Evolutionary conservation across 257 asterid species (phyloP).

Genomic region (Mitragyna speciosa): DNA sequence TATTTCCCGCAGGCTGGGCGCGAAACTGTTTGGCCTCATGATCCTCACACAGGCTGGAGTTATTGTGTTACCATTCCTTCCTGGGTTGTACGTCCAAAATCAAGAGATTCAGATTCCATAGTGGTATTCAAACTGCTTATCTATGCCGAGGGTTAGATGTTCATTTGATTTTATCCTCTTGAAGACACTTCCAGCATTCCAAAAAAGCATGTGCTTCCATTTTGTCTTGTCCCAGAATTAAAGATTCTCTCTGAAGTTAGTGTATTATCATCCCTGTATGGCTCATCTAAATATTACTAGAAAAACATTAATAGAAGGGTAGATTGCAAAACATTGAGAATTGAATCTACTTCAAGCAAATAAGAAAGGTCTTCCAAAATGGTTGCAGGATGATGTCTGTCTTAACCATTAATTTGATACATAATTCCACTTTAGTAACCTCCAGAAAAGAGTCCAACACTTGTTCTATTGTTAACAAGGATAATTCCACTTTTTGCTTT

Average conservation of each 20-base stretch:
- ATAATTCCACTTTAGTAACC: neutral
- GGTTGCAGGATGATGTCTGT: neutral
- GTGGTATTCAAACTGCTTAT: slow-evolving; percentile 64
- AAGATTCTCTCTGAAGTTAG: too few species aligned
- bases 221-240: neutral
- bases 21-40: slow-evolving; percentile 96
- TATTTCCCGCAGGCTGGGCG: slow-evolving; percentile 64
- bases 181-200: neutral
- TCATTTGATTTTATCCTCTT: slow-evolving; percentile 23
- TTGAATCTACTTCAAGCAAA: neutral
- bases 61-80: slow-evolving; percentile 89
- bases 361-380: neutral
- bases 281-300: neutral
- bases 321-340: neutral
- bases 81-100: slow-evolving; percentile 89
- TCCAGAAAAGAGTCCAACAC: neutral
- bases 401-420: neutral
- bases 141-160: slow-evolving; percentile 21
- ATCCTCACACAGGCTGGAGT: slow-evolving; percentile 96
- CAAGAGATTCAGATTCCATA: slow-evolving; percentile 89
- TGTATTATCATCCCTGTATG: neutral
- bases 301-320: neutral
- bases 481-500: neutral
- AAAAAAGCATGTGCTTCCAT: neutral
- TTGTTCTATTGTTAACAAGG: neutral